A percentile compares a stretch with the other conserved stretches of the same genome.
These are phyloP conservation scores for Rhynchospora pubera DNA, from an alignment of 176 grass and related monocot species.

Conservation along the genomic window DNA sequence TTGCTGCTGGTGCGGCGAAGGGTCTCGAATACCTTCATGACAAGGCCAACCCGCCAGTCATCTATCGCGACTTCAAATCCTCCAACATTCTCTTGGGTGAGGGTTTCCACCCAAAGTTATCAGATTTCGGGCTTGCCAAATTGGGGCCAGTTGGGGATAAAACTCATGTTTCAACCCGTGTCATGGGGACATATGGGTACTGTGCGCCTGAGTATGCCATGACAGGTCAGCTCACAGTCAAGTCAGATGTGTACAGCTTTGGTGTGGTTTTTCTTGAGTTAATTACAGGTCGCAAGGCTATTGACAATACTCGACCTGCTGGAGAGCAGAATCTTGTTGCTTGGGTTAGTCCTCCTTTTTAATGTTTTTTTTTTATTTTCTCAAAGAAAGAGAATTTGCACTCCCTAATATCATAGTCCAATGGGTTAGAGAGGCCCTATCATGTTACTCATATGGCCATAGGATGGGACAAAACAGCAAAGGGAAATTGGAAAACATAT, in stretches of 20 bases:
- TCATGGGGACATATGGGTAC: conserved; percentile 90
- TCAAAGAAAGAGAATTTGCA: neutral
- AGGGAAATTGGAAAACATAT: neutral
- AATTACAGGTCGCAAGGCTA: conserved; percentile 80
- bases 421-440: neutral
- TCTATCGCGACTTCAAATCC: conserved; percentile 86
- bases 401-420: neutral
- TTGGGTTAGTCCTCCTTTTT: conserved; percentile 49
- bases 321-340: conserved; percentile 84
- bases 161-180: conserved; percentile 84
- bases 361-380: neutral
- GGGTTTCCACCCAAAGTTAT: conserved; percentile 72
- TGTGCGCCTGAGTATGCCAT: conserved; percentile 95
- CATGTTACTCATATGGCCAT: neutral
- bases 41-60: conserved; percentile 77
- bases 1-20: conserved; percentile 86
- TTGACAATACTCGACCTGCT: conserved; percentile 60
- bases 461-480: neutral
- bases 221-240: conserved; percentile 83
- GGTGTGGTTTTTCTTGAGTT: conserved; percentile 88
- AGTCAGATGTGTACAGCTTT: conserved; percentile 89
- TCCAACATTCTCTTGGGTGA: conserved; percentile 90
- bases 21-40: conserved; percentile 88
- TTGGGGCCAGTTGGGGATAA: conserved; percentile 89
- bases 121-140: conserved; percentile 88